Percentiles rank a stretch among this genome's conserved stretches.
Evolutionary conservation across 129 eudicot species (phyloP).

Genomic region (Centrapalus pauciflorus): DNA sequence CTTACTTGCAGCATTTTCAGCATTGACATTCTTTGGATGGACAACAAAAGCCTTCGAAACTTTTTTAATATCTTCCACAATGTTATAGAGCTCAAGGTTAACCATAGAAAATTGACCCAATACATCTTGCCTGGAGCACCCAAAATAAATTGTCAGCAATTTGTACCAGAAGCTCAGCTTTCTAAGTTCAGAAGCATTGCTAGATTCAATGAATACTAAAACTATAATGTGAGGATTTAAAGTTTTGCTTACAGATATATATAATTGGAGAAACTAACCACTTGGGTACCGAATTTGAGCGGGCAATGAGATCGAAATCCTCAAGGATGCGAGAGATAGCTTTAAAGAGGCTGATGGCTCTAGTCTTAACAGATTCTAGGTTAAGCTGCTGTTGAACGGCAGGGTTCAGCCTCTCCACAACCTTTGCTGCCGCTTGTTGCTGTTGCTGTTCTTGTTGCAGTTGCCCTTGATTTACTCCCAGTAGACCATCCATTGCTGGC

Average conservation of each 20-base stretch:
- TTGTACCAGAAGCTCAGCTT: neutral
- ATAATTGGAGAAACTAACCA: constrained; percentile 36
- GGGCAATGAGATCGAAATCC: constrained; percentile 60
- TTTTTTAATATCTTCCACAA: constrained; percentile 91
- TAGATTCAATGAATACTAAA: neutral
- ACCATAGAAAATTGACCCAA: constrained; percentile 93
- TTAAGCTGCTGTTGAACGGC: constrained; percentile 78
- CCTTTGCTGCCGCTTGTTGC: constrained; percentile 37
- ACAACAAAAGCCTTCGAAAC: constrained; percentile 96
- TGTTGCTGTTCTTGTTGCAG: constrained; percentile 28
- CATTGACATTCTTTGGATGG: constrained; percentile 91
- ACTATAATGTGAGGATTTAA: neutral
- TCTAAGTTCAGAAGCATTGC: neutral
- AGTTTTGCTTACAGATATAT: neutral
- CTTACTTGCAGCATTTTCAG: constrained; percentile 88
- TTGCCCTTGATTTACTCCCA: constrained; percentile 37
- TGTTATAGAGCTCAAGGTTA: constrained; percentile 84
- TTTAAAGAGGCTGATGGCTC: constrained; percentile 77
- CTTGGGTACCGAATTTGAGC: constrained; percentile 68
- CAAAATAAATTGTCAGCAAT: neutral
- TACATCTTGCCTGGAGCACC: constrained; percentile 70
- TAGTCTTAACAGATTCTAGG: constrained; percentile 72
- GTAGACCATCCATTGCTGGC: constrained; percentile 43
- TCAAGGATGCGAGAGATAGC: constrained; percentile 89
- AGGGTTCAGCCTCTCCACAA: constrained; percentile 64